phyloP scores from a whole-genome alignment of 257 asterid genomes.

The Phtheirospermum japonicum region DNA sequence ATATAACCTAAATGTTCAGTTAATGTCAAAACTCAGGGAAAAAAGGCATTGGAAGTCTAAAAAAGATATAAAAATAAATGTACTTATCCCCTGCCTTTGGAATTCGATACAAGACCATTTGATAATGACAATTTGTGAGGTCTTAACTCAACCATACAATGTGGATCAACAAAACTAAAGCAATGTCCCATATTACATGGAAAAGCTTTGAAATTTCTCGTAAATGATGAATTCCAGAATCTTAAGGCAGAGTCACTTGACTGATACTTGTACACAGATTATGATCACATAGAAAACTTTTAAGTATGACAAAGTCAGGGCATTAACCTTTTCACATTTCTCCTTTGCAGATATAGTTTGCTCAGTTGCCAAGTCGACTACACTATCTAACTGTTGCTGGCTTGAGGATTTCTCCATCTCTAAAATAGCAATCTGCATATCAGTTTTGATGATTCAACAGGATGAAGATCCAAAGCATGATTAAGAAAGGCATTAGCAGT shows the following conservation, averaged over 20 bases:
- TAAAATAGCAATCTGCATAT: constrained; percentile 54
- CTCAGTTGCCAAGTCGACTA: constrained; percentile 60
- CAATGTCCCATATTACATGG: not conserved
- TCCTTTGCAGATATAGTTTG: constrained; percentile 57
- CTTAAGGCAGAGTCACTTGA: too few species aligned
- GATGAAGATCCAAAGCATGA: constrained; percentile 20
- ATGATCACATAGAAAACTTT: constrained; percentile 20
- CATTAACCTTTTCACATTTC: constrained; percentile 66
- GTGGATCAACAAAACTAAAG: not conserved
- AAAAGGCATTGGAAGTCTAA: too few species aligned
- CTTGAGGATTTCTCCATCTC: constrained; percentile 88
- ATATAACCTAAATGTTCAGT: too few species aligned
- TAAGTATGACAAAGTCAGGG: constrained; percentile 21
- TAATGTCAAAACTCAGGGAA: too few species aligned
- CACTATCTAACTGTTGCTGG: constrained; percentile 62
- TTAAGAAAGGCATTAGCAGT: constrained; percentile 18
- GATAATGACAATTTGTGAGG: not conserved
- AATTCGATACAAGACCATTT: not conserved
- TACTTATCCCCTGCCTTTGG: not conserved
- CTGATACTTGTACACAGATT: constrained; percentile 7
- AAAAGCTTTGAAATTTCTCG: not conserved
- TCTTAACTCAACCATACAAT: not conserved
- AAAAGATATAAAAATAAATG: not conserved
- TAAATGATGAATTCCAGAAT: not conserved
- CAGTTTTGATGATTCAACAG: constrained; percentile 21